Percentiles rank a stretch among this genome's conserved stretches.
Evolutionary conservation across 2,329 filamentous ascomycete genomes (phyloP).

Genomic region (Aspergillus fischeri): DNA sequence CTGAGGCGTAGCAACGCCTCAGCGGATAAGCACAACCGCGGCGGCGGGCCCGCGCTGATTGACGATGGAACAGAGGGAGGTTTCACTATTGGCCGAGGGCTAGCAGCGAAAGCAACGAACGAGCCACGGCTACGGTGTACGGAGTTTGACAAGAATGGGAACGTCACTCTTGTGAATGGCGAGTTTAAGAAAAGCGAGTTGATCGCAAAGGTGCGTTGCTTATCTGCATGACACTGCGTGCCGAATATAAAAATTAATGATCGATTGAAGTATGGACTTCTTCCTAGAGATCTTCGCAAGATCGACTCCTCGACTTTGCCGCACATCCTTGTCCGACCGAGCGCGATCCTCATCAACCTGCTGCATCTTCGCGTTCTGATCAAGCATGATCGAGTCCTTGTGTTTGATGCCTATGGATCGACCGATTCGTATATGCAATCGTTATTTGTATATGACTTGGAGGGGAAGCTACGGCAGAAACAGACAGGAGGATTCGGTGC

Average conservation of each 20-base stretch:
- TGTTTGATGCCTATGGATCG: constrained; percentile 94
- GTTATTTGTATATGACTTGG: constrained; percentile 95
- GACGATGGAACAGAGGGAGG: constrained; percentile 58
- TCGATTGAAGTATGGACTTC: constrained; percentile 70
- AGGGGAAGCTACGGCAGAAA: constrained; percentile 88
- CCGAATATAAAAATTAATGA: not conserved
- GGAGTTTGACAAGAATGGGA: constrained; percentile 87
- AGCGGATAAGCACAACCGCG: constrained; percentile 44
- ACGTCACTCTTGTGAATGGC: constrained; percentile 86
- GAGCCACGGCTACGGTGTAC: constrained; percentile 88
- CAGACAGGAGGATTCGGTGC: constrained; percentile 49
- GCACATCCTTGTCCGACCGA: constrained; percentile 89
- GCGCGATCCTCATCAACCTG: constrained; percentile 89
- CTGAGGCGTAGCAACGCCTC: constrained; percentile 29
- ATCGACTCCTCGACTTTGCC: constrained; percentile 95
- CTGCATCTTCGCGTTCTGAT: constrained; percentile 95
- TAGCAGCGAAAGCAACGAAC: constrained; percentile 71
- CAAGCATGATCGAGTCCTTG: constrained; percentile 86
- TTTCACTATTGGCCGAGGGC: constrained; percentile 65
- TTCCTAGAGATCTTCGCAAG: constrained; percentile 92
- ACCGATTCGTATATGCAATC: constrained; percentile 94
- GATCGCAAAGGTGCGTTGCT: constrained; percentile 78
- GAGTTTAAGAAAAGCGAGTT: constrained; percentile 98
- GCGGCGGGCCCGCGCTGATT: constrained; percentile 55
- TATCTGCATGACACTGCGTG: constrained; percentile 78